Conservation (phyloP, 2,329 filamentous ascomycete genomes). For the Ascochyta koolunga region DNA sequence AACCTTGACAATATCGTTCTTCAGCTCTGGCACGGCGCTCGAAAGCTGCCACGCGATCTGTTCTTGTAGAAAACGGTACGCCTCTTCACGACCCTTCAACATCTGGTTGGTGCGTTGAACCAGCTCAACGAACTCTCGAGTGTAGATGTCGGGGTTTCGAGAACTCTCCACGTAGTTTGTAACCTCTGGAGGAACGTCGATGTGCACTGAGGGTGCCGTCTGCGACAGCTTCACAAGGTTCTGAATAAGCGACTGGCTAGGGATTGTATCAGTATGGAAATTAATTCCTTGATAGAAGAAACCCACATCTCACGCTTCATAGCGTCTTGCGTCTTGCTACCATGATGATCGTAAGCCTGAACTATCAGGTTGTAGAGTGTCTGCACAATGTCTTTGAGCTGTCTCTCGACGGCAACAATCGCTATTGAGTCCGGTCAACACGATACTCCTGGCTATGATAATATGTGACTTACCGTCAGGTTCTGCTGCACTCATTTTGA, state of each 20-base stretch:
- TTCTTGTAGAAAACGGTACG: conserved; percentile 64
- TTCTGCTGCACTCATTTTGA: conserved; percentile 2
- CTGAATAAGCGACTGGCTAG: conserved; percentile 58
- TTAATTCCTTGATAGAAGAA: background rate
- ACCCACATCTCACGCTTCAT: conserved; percentile 64
- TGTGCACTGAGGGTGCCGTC: conserved; percentile 55
- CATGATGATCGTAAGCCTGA: conserved; percentile 66
- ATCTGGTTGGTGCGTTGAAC: conserved; percentile 68
- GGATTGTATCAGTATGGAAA: background rate
- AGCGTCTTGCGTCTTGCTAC: conserved; percentile 61
- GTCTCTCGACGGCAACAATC: conserved; percentile 49
- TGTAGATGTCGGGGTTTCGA: conserved; percentile 71
- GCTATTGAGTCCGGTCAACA: conserved; percentile 12
- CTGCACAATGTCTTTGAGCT: conserved; percentile 66
- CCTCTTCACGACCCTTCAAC: conserved; percentile 65
- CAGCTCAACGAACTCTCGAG: conserved; percentile 68
- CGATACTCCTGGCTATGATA: background rate
- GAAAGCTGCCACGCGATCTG: conserved; percentile 64
- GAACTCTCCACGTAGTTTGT: conserved; percentile 67
- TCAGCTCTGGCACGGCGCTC: conserved; percentile 63
- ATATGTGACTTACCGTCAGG: background rate
- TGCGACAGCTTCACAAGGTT: conserved; percentile 60
- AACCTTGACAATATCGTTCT: conserved; percentile 59
- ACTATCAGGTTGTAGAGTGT: conserved; percentile 65
- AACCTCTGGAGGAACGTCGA: conserved; percentile 65